Evolutionary conservation across 2,329 filamentous ascomycete genomes (phyloP).

Genomic region (Dactylellina leptospora): DNA sequence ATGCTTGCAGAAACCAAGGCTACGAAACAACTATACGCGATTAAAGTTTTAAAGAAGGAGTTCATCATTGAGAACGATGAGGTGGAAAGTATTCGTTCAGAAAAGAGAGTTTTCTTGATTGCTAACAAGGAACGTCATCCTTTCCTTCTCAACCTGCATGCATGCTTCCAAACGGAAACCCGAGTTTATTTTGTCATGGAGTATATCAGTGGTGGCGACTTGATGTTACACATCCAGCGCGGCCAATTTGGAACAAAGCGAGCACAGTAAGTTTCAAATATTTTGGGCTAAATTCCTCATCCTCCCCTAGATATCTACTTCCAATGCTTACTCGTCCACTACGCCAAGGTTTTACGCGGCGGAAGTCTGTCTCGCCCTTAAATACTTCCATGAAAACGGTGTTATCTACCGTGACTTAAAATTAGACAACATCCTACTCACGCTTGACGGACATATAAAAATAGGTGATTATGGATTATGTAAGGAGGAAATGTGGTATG

Average conservation of each 20-base stretch:
- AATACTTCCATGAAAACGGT: conserved; percentile 99
- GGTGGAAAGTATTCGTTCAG: conserved; percentile 95
- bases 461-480: conserved; percentile 98
- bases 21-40: conserved; percentile 90
- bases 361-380: conserved; percentile 94
- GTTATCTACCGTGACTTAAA: conserved; percentile 92
- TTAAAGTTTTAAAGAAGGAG: conserved; percentile 99
- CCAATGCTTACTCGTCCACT: conserved; percentile 54
- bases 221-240: conserved; percentile 98
- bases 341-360: conserved; percentile 84
- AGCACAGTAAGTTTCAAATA: conserved; percentile 75
- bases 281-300: neutral
- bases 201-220: conserved; percentile 96
- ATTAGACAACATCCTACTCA: conserved; percentile 88
- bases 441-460: conserved; percentile 96
- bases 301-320: conserved; percentile 25
- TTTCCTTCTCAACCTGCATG: conserved; percentile 92
- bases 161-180: conserved; percentile 98
- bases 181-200: conserved; percentile 99
- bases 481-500: conserved; percentile 99
- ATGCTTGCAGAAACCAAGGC: conserved; percentile 98
- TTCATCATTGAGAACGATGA: conserved; percentile 99
- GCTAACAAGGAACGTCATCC: conserved; percentile 97
- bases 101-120: conserved; percentile 96
- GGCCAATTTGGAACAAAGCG: conserved; percentile 95